A percentile compares a stretch with the other conserved stretches of the same genome.
These are phyloP conservation scores for Kappamyces sp. DNA, from an alignment of 192 early-diverging fungal species.

Conservation along the genomic window DNA sequence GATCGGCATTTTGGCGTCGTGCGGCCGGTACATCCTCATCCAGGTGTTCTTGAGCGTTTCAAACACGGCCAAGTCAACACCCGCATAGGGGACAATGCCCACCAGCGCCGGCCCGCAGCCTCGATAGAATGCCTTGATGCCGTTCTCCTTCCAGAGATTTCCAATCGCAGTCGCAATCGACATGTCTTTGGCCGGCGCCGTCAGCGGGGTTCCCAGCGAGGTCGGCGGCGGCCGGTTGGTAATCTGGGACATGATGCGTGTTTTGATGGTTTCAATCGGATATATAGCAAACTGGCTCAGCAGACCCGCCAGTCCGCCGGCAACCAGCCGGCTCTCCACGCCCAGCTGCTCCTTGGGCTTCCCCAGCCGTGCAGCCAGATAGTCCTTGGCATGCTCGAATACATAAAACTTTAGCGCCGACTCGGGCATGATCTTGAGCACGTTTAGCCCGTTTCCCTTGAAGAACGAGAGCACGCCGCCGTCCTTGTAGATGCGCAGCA, in stretches of 20 bases:
- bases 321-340: constrained; percentile 54
- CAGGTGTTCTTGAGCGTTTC: constrained; percentile 65
- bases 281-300: constrained; percentile 68
- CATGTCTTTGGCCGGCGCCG: constrained; percentile 2
- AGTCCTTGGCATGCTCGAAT: constrained; percentile 56
- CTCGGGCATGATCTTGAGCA: constrained; percentile 72
- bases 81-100: constrained; percentile 74
- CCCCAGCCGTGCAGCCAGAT: constrained; percentile 34
- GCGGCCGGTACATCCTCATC: constrained; percentile 29
- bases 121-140: constrained; percentile 59
- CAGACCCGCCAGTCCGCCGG: constrained; percentile 68
- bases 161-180: constrained; percentile 44
- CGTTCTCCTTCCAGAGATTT: constrained; percentile 56
- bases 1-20: constrained; percentile 20
- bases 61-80: constrained; percentile 66
- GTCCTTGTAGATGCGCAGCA: constrained; percentile 53
- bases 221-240: constrained; percentile 16
- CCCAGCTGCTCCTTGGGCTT: constrained; percentile 35
- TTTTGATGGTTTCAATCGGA: constrained; percentile 71
- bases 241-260: constrained; percentile 64
- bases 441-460: constrained; percentile 70
- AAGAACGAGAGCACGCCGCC: constrained; percentile 67
- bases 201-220: neutral
- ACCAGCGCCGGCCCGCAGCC: constrained; percentile 55
- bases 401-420: constrained; percentile 70